These are phyloP conservation scores for Sisymbrium irio DNA, from an alignment of 345 rosid species.

Conservation along the genomic window DNA sequence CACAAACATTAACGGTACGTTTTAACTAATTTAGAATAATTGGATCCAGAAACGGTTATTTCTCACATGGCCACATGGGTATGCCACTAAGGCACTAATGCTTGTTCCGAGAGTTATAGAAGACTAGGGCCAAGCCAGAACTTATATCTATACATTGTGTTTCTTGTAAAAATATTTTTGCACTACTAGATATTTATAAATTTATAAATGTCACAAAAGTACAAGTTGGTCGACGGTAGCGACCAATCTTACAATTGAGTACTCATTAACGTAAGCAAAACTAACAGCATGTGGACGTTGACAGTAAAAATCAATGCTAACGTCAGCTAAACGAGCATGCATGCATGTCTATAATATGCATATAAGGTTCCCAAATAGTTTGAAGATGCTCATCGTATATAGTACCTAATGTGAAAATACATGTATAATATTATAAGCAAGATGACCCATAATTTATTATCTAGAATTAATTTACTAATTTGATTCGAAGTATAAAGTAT, in stretches of 20 bases:
- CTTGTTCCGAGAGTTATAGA: not conserved
- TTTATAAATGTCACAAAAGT: not conserved
- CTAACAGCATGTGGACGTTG: conserved; percentile 12
- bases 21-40: not conserved
- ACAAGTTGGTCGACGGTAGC: conserved; percentile 6
- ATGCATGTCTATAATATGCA: not conserved
- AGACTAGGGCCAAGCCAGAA: not conserved
- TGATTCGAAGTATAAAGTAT: not conserved
- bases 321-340: conserved; percentile 8
- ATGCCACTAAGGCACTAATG: not conserved
- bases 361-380: not conserved
- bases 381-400: not conserved
- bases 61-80: not conserved
- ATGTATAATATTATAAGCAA: not conserved
- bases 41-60: not conserved
- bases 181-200: not conserved
- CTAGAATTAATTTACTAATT: not conserved
- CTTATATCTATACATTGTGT: not conserved
- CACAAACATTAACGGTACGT: not conserved
- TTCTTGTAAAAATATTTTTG: not conserved
- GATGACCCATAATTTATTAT: not conserved
- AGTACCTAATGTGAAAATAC: conserved; percentile 5
- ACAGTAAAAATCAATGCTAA: conserved; percentile 8
- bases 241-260: not conserved
- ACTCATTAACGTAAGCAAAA: not conserved